Evolutionary conservation across 78 protist species (phyloP), one percentile per base, ranked within the genome.

Genomic region (Monosiga brevicollis): DNA sequence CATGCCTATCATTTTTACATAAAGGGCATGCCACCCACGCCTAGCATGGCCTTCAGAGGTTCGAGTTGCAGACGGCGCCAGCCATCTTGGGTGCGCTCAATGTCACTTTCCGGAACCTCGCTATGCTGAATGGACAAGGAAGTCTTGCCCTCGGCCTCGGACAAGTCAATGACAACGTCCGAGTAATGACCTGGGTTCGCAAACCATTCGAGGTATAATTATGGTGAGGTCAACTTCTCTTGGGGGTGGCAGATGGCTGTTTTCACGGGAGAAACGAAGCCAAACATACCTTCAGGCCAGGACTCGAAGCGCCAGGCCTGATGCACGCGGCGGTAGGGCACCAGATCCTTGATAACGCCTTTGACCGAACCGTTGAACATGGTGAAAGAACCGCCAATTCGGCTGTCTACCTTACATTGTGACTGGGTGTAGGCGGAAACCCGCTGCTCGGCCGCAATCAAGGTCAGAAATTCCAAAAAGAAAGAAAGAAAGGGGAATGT

Each of bases 281-380:
- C 62, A 15, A 6, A 49, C 62, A 15, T 15, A 34, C 76, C 76
- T 34, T 73, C 76, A 23, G 32, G 76, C 76, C 76, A 73, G 41
- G 76, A 73, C 36, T 34, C 20, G 42, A 75, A 39, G 79, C 79
- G 79, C 79, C 79, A 75, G 55, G 10, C 55, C 79, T 39, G 39
- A 24, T 11, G 42, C 3, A 75, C 37, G 39, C 42, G 79, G 29
- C 37, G 9, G 39, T 25, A 2, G 10, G 79, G 79, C 2, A 80
- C 75, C 83, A 80, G 72, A 9, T 80, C 83, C 75, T 38, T 24
- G 39, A 55, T 23, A 0, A 23, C 35, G 29, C 83, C 83, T 37
- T 36, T 42, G 42, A 80, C 75, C 29, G 15, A n/a, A 29, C 83
- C 83, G 20, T 75, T 75, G 25, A 80, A 80, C 75, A 80, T 23